These are phyloP conservation scores for Aulographum hederae DNA, from an alignment of 2,329 filamentous ascomycete genomes.

Conservation along the genomic window DNA sequence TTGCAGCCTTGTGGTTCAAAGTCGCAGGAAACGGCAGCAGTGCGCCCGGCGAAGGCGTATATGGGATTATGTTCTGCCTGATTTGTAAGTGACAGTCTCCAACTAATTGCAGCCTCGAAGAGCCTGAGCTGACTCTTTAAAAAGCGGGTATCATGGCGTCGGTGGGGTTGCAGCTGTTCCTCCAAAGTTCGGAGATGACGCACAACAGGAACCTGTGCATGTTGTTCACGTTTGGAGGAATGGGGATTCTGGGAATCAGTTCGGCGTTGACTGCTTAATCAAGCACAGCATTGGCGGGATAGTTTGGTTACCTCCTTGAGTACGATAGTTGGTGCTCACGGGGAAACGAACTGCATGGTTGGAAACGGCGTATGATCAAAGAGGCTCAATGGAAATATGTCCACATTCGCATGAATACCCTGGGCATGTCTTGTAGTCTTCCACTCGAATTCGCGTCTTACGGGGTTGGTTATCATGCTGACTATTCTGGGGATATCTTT, in stretches of 20 bases:
- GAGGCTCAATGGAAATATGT: too few species aligned
- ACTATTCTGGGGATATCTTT: too few species aligned
- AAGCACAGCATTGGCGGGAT: too few species aligned
- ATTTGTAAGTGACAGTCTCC: slow-evolving; percentile 27
- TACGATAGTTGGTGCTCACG: too few species aligned
- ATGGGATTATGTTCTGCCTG: slow-evolving; percentile 68
- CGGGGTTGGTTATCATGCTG: too few species aligned
- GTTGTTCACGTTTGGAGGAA: slow-evolving; percentile 65
- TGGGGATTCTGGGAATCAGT: slow-evolving; percentile 72
- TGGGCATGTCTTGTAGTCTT: too few species aligned
- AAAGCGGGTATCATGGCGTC: slow-evolving; percentile 81
- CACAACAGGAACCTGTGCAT: slow-evolving; percentile 64
- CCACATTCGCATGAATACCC: too few species aligned
- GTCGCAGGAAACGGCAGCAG: slow-evolving; percentile 36
- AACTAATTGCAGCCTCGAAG: neutral
- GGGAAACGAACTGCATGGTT: too few species aligned
- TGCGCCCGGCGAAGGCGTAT: slow-evolving; percentile 38
- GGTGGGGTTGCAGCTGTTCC: slow-evolving; percentile 76
- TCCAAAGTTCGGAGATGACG: slow-evolving; percentile 67
- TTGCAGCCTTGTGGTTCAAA: slow-evolving; percentile 76
- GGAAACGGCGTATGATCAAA: too few species aligned
- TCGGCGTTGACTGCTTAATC: slow-evolving; percentile 61
- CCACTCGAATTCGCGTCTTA: too few species aligned
- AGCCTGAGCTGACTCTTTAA: neutral
- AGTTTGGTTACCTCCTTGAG: too few species aligned